Conservation (phyloP, 2,329 filamentous ascomycete species). For the Xylaria sp. region DNA sequence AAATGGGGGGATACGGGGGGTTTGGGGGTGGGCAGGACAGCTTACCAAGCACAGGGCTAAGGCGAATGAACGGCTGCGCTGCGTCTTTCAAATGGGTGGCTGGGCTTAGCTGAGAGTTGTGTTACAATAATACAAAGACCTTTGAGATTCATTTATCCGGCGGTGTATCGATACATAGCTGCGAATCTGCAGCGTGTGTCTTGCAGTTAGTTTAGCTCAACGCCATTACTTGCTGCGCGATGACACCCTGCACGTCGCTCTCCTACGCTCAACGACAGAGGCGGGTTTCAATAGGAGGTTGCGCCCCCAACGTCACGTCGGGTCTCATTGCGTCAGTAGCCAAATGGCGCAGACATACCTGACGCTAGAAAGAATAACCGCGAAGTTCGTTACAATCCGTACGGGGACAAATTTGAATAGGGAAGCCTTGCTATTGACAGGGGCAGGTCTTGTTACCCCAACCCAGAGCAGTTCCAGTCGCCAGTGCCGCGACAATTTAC, state of each 20-base stretch:
- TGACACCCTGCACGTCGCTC: constrained; percentile 22
- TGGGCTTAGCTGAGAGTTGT: constrained; percentile 37
- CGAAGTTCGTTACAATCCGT: constrained; percentile 11
- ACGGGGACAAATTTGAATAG: constrained; percentile 10
- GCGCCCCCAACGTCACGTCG: constrained; percentile 21
- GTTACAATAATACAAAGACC: constrained; percentile 25
- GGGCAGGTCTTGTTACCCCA: constrained; percentile 33
- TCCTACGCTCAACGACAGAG: constrained; percentile 11
- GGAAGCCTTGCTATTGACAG: constrained; percentile 24
- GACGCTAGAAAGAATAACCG: constrained; percentile 8
- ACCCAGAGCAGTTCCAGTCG: constrained; percentile 30
- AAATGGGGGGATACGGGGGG: background rate
- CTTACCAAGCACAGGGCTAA: constrained; percentile 33
- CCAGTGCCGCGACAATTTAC: constrained; percentile 16
- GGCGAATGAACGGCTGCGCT: constrained; percentile 26
- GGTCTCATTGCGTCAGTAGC: constrained; percentile 35
- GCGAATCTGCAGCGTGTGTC: background rate
- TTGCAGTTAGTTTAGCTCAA: constrained; percentile 9
- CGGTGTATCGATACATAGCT: constrained; percentile 30
- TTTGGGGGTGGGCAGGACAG: constrained; percentile 19
- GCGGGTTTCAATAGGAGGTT: constrained; percentile 9
- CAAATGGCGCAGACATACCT: constrained; percentile 29
- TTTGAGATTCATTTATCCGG: constrained; percentile 29
- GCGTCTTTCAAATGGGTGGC: constrained; percentile 27
- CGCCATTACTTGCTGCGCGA: constrained; percentile 7